A percentile compares a stretch with the other conserved stretches of the same genome.
Conservation (phyloP, 108 stramenopile species). For the Craspedostauros australis region DNA sequence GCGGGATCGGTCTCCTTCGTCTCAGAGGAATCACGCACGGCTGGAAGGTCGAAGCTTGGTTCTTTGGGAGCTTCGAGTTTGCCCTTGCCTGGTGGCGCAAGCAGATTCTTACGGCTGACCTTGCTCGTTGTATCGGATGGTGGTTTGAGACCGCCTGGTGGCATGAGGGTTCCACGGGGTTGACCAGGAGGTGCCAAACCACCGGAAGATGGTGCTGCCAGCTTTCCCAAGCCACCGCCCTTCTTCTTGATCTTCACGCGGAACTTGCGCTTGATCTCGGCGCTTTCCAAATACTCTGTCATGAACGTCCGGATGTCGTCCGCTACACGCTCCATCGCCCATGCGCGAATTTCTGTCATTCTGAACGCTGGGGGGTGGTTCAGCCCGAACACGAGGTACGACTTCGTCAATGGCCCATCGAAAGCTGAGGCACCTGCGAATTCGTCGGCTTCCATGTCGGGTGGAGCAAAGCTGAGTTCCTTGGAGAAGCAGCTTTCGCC, state of each 20-base stretch:
- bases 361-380: constrained; percentile 55
- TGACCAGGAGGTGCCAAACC: constrained; percentile 9
- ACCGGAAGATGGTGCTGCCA: constrained; percentile 7
- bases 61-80: background rate
- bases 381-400: constrained; percentile 66
- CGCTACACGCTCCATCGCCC: constrained; percentile 64
- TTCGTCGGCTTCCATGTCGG: constrained; percentile 39
- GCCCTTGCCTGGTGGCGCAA: constrained; percentile 5
- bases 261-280: constrained; percentile 77
- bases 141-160: constrained; percentile 15
- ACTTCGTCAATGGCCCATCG: constrained; percentile 59
- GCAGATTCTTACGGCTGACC: no score
- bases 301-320: constrained; percentile 79
- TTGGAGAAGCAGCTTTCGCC: constrained; percentile 22
- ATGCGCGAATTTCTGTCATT: constrained; percentile 77
- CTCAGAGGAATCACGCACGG: no score
- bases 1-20: no score
- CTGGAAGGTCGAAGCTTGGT: no score
- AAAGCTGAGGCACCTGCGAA: constrained; percentile 39
- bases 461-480: constrained; percentile 28
- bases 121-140: no score
- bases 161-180: background rate
- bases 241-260: constrained; percentile 75
- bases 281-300: constrained; percentile 72
- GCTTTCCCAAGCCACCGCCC: constrained; percentile 8